phyloP scores from a whole-genome alignment of 176 grass and related monocot species.

The Thalia dealbata region DNA sequence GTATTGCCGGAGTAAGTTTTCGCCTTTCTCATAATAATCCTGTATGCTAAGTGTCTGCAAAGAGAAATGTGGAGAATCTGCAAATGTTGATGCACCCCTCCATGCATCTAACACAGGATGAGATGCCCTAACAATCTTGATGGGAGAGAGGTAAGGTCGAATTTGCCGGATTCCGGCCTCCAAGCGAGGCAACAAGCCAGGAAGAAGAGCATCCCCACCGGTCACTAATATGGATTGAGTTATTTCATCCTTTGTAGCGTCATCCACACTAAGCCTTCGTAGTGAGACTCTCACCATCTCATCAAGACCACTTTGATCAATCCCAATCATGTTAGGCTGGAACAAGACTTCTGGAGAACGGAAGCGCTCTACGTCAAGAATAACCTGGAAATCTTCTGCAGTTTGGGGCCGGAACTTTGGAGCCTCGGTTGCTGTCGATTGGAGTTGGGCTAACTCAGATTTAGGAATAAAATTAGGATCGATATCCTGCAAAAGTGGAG shows the following conservation, averaged over 20 bases:
- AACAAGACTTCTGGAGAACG: conserved; percentile 75
- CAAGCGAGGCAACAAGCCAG: conserved; percentile 60
- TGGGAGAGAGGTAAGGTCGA: conserved; percentile 55
- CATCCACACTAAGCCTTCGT: conserved; percentile 46
- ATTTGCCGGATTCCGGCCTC: conserved; percentile 67
- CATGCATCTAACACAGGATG: conserved; percentile 73
- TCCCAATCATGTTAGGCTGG: conserved; percentile 73
- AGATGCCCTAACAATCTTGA: conserved; percentile 50
- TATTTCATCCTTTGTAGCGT: conserved; percentile 56
- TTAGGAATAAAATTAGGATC: conserved; percentile 75
- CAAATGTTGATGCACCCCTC: conserved; percentile 64
- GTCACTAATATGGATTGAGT: conserved; percentile 67
- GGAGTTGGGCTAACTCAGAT: conserved; percentile 25
- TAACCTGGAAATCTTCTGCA: conserved; percentile 61
- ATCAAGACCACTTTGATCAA: conserved; percentile 73
- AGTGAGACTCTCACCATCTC: conserved; percentile 77
- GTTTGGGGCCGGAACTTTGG: conserved; percentile 39
- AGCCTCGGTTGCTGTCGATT: conserved; percentile 36
- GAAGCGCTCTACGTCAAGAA: conserved; percentile 66
- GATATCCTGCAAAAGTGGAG: conserved; percentile 45
- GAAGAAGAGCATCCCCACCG: conserved; percentile 70
- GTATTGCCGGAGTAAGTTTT: conserved; percentile 50
- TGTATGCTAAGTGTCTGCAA: conserved; percentile 58
- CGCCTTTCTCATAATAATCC: conserved; percentile 84
- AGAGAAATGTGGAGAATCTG: conserved; percentile 41